A percentile compares a stretch with the other conserved stretches of the same genome.
These are phyloP conservation scores for Leishmania tropica DNA, from an alignment of 208 protist species.

Conservation along the genomic window DNA sequence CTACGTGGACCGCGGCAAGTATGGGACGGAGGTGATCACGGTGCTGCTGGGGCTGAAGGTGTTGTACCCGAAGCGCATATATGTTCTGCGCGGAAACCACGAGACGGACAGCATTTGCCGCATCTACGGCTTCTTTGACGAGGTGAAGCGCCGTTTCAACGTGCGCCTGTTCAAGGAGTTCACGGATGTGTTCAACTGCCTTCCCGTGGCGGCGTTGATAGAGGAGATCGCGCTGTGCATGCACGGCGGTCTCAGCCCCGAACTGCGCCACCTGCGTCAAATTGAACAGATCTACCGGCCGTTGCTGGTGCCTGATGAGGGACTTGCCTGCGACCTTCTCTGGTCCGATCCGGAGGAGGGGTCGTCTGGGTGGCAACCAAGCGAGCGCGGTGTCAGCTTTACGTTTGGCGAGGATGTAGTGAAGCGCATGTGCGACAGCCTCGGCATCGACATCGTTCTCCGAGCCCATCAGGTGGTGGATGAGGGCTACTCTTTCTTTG, in stretches of 20 bases:
- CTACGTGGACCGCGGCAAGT: constrained; percentile 98
- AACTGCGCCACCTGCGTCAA: constrained; percentile 97
- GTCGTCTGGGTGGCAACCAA: constrained; percentile 83
- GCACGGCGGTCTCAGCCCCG: constrained; percentile 98
- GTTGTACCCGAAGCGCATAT: constrained; percentile 97
- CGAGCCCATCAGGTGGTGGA: constrained; percentile 98
- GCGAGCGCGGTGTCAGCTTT: constrained; percentile 97
- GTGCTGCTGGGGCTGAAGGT: constrained; percentile 95
- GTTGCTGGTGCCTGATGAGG: constrained; percentile 51
- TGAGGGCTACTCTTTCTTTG: constrained; percentile 99
- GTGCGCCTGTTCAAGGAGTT: constrained; percentile 58
- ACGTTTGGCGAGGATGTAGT: constrained; percentile 98
- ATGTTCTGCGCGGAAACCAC: constrained; percentile 99
- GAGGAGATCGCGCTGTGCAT: constrained; percentile 95
- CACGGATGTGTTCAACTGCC: constrained; percentile 72
- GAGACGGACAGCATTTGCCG: constrained; percentile 98
- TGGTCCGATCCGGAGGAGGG: constrained; percentile 98
- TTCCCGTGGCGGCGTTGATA: constrained; percentile 95
- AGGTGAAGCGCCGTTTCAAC: constrained; percentile 92
- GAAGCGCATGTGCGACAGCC: constrained; percentile 92
- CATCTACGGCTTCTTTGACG: constrained; percentile 99
- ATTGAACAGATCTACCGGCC: constrained; percentile 83
- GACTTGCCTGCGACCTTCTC: constrained; percentile 96
- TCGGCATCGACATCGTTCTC: constrained; percentile 98
- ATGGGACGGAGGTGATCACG: constrained; percentile 93